These are phyloP conservation scores for Schwanniomyces polymorphus DNA, from an alignment of 805 yeast genomes.

Conservation along the genomic window DNA sequence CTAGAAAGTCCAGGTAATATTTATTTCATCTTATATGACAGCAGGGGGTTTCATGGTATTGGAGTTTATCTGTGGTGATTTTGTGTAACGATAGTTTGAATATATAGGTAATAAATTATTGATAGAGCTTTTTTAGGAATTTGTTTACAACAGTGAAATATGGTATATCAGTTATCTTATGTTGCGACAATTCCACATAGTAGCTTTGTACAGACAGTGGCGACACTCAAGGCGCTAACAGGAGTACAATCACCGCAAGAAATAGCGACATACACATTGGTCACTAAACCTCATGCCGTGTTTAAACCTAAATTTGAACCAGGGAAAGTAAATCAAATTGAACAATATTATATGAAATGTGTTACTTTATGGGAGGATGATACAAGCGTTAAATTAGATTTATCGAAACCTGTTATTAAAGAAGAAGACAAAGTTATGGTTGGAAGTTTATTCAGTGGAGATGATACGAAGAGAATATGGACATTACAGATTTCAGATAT, in stretches of 20 bases:
- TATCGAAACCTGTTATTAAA: slow-evolving; percentile 23
- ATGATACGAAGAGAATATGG: slow-evolving; percentile 45
- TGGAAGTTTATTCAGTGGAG: slow-evolving; percentile 26
- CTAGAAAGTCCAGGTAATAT: neutral
- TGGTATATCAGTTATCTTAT: slow-evolving; percentile 58
- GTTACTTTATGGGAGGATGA: slow-evolving; percentile 46
- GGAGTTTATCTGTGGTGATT: neutral
- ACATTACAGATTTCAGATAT: slow-evolving; percentile 66
- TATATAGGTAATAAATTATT: neutral
- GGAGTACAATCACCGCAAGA: slow-evolving; percentile 47
- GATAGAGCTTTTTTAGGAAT: neutral
- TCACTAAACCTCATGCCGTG: slow-evolving; percentile 50
- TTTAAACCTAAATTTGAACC: slow-evolving; percentile 55
- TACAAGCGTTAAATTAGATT: slow-evolving; percentile 18
- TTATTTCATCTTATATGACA: neutral
- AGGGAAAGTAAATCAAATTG: slow-evolving; percentile 58
- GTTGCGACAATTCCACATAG: slow-evolving; percentile 44
- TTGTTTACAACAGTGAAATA: slow-evolving; percentile 11
- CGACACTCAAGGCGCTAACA: slow-evolving; percentile 53
- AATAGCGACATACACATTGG: slow-evolving; percentile 48
- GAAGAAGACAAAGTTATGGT: slow-evolving; percentile 20
- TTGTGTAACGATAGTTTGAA: slow-evolving; percentile 1
- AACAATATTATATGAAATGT: slow-evolving; percentile 53
- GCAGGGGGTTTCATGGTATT: too few relatives aligned
- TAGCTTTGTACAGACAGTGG: slow-evolving; percentile 41